Base-by-base conservation (phyloP, 345 rosid species). In the Mallotus nudiflorus region DNA sequence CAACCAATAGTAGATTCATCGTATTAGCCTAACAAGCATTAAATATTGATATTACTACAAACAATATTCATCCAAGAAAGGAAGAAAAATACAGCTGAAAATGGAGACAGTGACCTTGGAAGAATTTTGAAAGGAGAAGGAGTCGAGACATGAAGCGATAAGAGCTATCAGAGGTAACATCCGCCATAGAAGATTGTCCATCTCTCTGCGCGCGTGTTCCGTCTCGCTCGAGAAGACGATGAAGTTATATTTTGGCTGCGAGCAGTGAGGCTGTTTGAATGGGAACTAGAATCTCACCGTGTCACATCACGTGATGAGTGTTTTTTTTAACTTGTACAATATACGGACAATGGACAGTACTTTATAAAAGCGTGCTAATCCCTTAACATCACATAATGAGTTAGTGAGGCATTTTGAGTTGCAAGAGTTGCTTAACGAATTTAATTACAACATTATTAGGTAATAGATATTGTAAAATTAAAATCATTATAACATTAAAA, bases 151-250 rank as follows among this genome's bases (percentile, higher is more conserved):
- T 18, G 95, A 83, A 37, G 77, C 80, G 18, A 86, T 67, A 62
- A 91, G 84, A n/a, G 76, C 61, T 15, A 87, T 80, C 45, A 84
- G 73, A 44, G 93, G 87, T 50, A 88, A 66, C 14, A 87, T 45
- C 72, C 82, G 82, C 93, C 96, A 79, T 69, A 59, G 82, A 72
- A 84, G 85, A 76, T 28, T 58, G 71, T 79, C 68, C 81, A 85
- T 87, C 25, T 58, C 51, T 50, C 56, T 65, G 55, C 49, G n/a
- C 56, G 76, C 80, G 54, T 33, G 69, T 62, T 74, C 54, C 46
- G n/a, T n/a, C 18, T 29, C 22, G 29, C 9, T 24, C 6, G 2
- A 1, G 40, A 33, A 63, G 50, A 13, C 3, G 39, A 1, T 19
- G 49, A 55, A 27, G 37, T 11, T 25, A 28, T 2, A 2, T 33